Percentiles rank a stretch among this genome's conserved stretches.
Evolutionary conservation across 2,329 filamentous ascomycete species (phyloP).

Genomic region (Clarireedia sp.): DNA sequence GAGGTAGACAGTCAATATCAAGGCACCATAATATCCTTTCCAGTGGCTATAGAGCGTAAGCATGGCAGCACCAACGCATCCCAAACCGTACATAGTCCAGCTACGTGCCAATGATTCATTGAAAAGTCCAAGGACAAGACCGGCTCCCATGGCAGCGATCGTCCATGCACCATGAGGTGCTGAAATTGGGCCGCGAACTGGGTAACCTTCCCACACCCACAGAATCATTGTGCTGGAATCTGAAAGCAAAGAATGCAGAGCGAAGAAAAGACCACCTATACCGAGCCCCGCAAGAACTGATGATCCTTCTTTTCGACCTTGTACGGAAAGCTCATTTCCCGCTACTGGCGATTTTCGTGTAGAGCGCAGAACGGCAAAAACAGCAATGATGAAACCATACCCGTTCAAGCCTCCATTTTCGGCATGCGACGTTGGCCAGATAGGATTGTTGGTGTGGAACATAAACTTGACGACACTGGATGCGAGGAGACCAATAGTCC

Average conservation of each 20-base stretch:
- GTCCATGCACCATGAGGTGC: conserved; percentile 87
- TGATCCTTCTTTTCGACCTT: conserved; percentile 57
- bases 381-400: conserved; percentile 65
- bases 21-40: conserved; percentile 80
- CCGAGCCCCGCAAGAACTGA: conserved; percentile 66
- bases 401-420: conserved; percentile 91
- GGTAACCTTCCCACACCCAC: conserved; percentile 97
- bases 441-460: conserved; percentile 88
- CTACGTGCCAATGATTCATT: conserved; percentile 62
- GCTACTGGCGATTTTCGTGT: conserved; percentile 55
- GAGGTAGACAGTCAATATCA: conserved; percentile 69
- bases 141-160: conserved; percentile 76
- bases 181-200: conserved; percentile 77
- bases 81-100: conserved; percentile 73
- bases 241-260: conserved; percentile 82
- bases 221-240: conserved; percentile 98
- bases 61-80: conserved; percentile 69
- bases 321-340: conserved; percentile 33
- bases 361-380: conserved; percentile 68
- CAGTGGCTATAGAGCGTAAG: conserved; percentile 74
- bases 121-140: conserved; percentile 68
- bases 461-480: conserved; percentile 90
- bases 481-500: conserved; percentile 71
- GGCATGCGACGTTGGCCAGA: conserved; percentile 91
- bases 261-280: conserved; percentile 78